These are phyloP conservation scores for Didymella sp. DNA, from an alignment of 2,329 filamentous ascomycete species.

Conservation along the genomic window DNA sequence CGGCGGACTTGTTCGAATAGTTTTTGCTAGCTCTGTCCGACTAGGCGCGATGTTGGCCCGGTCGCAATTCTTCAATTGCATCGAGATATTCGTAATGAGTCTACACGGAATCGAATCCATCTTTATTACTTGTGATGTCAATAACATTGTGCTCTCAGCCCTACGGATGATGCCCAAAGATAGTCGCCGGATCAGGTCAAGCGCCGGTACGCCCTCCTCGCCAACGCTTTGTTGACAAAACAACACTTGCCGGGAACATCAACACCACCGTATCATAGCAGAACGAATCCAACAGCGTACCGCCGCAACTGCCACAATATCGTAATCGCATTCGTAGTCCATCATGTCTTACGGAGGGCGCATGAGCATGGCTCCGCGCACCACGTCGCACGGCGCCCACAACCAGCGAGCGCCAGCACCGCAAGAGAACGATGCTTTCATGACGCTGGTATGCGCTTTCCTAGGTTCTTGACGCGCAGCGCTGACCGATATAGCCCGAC, in stretches of 20 bases:
- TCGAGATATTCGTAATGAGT: not conserved
- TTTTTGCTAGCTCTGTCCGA: not conserved
- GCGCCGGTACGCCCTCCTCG: conserved; percentile 7
- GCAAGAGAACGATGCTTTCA: conserved; percentile 58
- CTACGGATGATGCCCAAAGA: conserved; percentile 8
- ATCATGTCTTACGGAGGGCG: conserved; percentile 59
- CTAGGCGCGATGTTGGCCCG: not conserved
- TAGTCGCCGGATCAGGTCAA: conserved; percentile 21
- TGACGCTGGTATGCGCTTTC: conserved; percentile 54
- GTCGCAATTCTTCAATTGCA: not conserved
- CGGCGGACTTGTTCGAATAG: not conserved
- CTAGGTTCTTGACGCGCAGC: not conserved
- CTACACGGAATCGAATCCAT: not conserved
- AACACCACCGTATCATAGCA: conserved; percentile 7
- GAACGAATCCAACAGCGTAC: conserved; percentile 2
- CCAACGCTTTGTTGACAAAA: conserved; percentile 27
- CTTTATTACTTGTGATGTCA: not conserved
- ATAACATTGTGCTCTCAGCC: not conserved
- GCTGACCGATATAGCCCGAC: conserved; percentile 59
- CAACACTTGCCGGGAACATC: conserved; percentile 12
- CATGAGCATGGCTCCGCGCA: conserved; percentile 58
- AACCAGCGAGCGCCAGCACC: conserved; percentile 51
- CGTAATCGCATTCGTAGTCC: conserved; percentile 6
- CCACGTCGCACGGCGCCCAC: conserved; percentile 41
- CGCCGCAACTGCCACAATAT: not conserved